These are phyloP conservation scores for Meripilus lineatus DNA, from an alignment of 1,284 basidiomycete species.

Conservation along the genomic window DNA sequence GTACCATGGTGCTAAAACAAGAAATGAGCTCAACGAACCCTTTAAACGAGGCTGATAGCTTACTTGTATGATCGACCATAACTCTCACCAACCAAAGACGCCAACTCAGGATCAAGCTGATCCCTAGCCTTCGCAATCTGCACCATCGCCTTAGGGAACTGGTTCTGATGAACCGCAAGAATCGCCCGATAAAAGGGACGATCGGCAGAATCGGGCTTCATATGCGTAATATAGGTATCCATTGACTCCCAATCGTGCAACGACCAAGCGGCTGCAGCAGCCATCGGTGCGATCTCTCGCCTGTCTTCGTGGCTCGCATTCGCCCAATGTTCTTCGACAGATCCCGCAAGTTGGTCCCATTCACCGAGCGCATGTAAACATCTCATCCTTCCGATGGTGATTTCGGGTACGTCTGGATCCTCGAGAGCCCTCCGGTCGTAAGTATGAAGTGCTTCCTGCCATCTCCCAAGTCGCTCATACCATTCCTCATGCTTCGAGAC, in stretches of 20 bases:
- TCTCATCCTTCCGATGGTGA: conserved; percentile 88
- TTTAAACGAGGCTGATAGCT: conserved; percentile 22
- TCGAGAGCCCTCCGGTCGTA: conserved; percentile 79
- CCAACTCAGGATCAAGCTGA: conserved; percentile 88
- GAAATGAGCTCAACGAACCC: conserved; percentile 13
- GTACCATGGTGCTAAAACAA: conserved; percentile 78
- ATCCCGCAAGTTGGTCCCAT: conserved; percentile 89
- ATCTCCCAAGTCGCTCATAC: conserved; percentile 96
- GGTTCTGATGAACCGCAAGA: conserved; percentile 92
- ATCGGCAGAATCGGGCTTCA: conserved; percentile 93
- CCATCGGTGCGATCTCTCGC: conserved; percentile 92
- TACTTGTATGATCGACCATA: conserved; percentile 96
- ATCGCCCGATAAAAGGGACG: conserved; percentile 96
- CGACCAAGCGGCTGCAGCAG: conserved; percentile 96
- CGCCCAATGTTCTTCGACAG: conserved; percentile 89
- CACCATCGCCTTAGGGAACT: conserved; percentile 85
- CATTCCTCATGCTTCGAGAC: conserved; percentile 91
- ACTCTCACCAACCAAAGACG: conserved; percentile 90
- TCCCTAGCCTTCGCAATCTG: conserved; percentile 97
- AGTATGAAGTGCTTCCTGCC: conserved; percentile 90
- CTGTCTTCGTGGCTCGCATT: conserved; percentile 82
- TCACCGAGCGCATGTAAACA: conserved; percentile 97
- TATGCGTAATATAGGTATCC: conserved; percentile 95
- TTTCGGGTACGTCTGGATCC: conserved; percentile 68
- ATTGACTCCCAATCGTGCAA: conserved; percentile 97